Percentiles rank a stretch among this genome's conserved stretches.
Evolutionary conservation across 129 eudicot species (phyloP).

Genomic region (Silybum marianum): DNA sequence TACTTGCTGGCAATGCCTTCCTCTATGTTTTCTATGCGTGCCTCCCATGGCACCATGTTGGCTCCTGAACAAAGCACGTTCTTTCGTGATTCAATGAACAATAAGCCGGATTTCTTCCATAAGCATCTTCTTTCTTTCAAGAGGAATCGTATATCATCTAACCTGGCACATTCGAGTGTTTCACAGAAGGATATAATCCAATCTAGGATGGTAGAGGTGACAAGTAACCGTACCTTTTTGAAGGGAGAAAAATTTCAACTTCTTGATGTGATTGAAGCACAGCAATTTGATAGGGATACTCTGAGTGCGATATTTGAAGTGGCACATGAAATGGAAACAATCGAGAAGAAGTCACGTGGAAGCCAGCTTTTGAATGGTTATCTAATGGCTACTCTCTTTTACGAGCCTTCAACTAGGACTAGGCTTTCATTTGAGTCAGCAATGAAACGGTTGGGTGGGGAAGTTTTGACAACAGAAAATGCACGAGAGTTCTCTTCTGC

Average conservation of each 20-base stretch:
- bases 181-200: constrained; percentile 35
- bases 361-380: constrained; percentile 82
- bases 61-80: constrained; percentile 18
- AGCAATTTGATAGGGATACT: constrained; percentile 84
- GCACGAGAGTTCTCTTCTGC: constrained; percentile 98
- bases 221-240: constrained; percentile 31
- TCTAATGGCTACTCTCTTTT: constrained; percentile 90
- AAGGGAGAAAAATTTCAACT: constrained; percentile 70
- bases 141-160: constrained; percentile 30
- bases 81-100: constrained; percentile 12
- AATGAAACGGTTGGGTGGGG: constrained; percentile 95
- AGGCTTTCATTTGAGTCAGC: constrained; percentile 99
- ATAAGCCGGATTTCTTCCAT: constrained; percentile 10
- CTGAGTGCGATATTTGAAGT: constrained; percentile 84
- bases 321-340: constrained; percentile 90
- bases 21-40: constrained; percentile 44
- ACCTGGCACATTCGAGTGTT: constrained; percentile 11
- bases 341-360: constrained; percentile 80
- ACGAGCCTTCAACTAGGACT: constrained; percentile 97
- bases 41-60: constrained; percentile 27
- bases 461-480: constrained; percentile 95
- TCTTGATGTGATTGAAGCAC: constrained; percentile 87
- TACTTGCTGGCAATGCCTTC: constrained; percentile 42
- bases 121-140: constrained; percentile 19
- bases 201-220: constrained; percentile 50